phyloP scores from a whole-genome alignment of 108 stramenopile genomes.

The Seminavis robusta region DNA sequence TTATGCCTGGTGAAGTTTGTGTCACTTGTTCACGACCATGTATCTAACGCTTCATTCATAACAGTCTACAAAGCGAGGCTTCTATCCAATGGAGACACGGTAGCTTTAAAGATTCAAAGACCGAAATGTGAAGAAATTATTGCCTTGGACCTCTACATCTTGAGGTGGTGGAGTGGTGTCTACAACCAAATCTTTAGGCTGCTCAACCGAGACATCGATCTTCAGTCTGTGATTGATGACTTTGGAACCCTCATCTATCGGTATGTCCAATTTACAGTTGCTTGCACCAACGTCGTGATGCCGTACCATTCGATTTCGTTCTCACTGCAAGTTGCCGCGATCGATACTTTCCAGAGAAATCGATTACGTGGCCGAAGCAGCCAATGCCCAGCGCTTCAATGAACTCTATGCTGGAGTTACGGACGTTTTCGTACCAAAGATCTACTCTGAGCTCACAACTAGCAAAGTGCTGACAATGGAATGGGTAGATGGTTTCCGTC shows the following conservation, averaged over 20 bases:
- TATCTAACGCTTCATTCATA: too few relatives aligned
- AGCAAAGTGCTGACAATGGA: constrained; percentile 94
- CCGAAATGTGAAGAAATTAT: constrained; percentile 93
- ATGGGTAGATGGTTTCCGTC: constrained; percentile 90
- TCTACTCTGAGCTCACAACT: constrained; percentile 88
- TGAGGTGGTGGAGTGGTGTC: constrained; percentile 92
- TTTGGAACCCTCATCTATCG: constrained; percentile 94
- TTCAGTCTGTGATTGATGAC: constrained; percentile 91
- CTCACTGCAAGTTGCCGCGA: too few relatives aligned
- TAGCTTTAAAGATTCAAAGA: constrained; percentile 94
- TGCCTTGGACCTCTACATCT: constrained; percentile 90
- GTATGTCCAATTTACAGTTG: too few relatives aligned
- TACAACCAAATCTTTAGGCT: constrained; percentile 70
- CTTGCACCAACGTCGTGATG: too few relatives aligned
- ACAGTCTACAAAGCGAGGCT: constrained; percentile 94
- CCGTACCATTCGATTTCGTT: too few relatives aligned
- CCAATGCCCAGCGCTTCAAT: constrained; percentile 91
- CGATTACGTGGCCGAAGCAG: constrained; percentile 95
- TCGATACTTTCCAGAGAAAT: too few relatives aligned
- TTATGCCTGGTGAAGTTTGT: too few relatives aligned
- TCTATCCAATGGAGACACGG: constrained; percentile 77
- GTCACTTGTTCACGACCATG: too few relatives aligned
- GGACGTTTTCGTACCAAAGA: constrained; percentile 90
- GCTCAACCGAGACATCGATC: constrained; percentile 84
- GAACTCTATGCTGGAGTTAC: constrained; percentile 90